Evolutionary conservation across 2,329 filamentous ascomycete genomes (phyloP).

Genomic region (Pezicula neosporulosa): DNA sequence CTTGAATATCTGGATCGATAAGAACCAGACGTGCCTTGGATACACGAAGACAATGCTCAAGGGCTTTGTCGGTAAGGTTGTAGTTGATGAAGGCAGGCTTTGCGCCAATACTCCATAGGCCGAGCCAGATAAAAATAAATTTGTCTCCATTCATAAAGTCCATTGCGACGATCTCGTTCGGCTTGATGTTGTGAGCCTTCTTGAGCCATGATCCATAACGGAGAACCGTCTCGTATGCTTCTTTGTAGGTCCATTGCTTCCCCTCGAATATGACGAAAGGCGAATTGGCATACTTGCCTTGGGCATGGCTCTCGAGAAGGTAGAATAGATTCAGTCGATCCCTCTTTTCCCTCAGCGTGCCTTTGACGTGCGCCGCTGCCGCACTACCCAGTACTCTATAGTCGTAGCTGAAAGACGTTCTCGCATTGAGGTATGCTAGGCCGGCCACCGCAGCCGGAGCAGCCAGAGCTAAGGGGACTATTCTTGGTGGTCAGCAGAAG

Average conservation of each 20-base stretch:
- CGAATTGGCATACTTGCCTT: constrained; percentile 46
- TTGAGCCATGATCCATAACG: constrained; percentile 76
- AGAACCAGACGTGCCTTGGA: constrained; percentile 66
- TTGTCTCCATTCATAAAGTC: constrained; percentile 79
- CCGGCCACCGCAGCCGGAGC: constrained; percentile 61
- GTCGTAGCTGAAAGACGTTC: constrained; percentile 65
- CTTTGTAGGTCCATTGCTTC: constrained; percentile 67
- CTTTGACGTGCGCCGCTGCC: constrained; percentile 40
- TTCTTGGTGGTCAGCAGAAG: constrained; percentile 1
- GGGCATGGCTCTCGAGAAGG: constrained; percentile 64
- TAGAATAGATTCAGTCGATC: constrained; percentile 74
- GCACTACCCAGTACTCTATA: constrained; percentile 52
- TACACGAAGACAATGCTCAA: constrained; percentile 70
- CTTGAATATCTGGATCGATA: constrained; percentile 59
- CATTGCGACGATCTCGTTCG: constrained; percentile 74
- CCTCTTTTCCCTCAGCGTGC: constrained; percentile 44
- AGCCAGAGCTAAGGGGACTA: constrained; percentile 51
- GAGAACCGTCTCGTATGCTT: constrained; percentile 67
- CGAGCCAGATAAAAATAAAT: constrained; percentile 73
- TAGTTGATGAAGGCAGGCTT: constrained; percentile 87
- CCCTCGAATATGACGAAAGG: constrained; percentile 67
- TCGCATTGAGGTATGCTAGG: constrained; percentile 77
- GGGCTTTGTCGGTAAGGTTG: constrained; percentile 67
- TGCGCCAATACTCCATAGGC: constrained; percentile 79
- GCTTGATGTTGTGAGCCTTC: constrained; percentile 57